Evolutionary conservation across 805 yeast genomes (phyloP), one percentile per base, ranked within the genome.

Genomic region (Wickerhamomyces ciferrii): DNA sequence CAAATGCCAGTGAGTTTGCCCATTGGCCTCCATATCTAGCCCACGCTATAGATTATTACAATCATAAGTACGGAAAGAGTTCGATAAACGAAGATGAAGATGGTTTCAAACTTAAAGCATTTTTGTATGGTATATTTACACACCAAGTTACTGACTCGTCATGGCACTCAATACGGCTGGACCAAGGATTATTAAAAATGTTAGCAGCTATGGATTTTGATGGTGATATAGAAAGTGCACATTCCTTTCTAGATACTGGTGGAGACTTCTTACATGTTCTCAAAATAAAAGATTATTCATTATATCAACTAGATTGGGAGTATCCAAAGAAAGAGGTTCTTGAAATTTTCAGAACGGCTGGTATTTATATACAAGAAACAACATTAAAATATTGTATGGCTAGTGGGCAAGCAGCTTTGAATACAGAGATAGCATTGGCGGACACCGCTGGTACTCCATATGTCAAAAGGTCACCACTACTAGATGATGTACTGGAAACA

Each of bases 21-120:
- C 89, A 83, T 56, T 83, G 90, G 89, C 87, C 88, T 0, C 82
- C 83, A 1, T 83, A 82, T 54, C 53, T 83, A 14, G 60, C 66
- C 5, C 60, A 62, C 2, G 79, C 82, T 0, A 74, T 77, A 5
- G 51, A 66, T 6, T 62, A 73, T 41, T 77, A 78, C 61, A 59
- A 63, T 25, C 62, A 66, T 24, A 58, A 58, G 43, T 64, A 67
- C 32, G n/a, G n/a, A n/a, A n/a, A n/a, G n/a, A n/a, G n/a, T n/a
- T n/a, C n/a, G n/a, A n/a, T 39, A 2, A 15, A 23, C 10, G 18
- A 14, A 1, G 43, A 49, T 10, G 48, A 43, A 5, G 64, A 60
- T 9, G 58, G 69, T 1, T 35, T 57, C 21, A 58, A 60, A 9
- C 58, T 83, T 11, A 74, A 76, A 50, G 75, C 84, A 0, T 83